Evolutionary conservation across 2,329 filamentous ascomycete species (phyloP), one percentile per base, ranked within the genome.

Genomic region (Trichoderma koningii): DNA sequence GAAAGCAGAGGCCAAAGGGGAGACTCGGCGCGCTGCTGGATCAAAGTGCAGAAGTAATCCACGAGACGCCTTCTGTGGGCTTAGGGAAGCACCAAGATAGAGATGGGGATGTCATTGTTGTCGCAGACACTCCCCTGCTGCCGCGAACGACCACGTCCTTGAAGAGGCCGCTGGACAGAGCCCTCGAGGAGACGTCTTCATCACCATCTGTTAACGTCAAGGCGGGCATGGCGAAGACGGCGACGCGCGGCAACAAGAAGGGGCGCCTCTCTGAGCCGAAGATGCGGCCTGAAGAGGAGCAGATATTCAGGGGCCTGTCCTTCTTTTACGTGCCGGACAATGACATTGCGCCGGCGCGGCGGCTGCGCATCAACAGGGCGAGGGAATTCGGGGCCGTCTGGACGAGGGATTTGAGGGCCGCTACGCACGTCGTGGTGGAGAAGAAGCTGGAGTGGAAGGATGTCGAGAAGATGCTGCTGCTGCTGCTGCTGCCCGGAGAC

Each of bases 311-410:
- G 51, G 82, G 78, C 0, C 75, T 90, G n/a, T 74, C 78, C 0
- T 89, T 92, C 68, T 91, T 87, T 76, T 97, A 95, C 74, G 86
- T 96, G 6, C 94, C 93, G 0, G 90, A 95, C 69, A 86, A 92
- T 68, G 89, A 94, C 68, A 83, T 90, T 53, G 85, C 88, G 38
- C 83, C 85, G 12, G 81, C 85, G 7, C 85, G 93, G 45, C 85
- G 85, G 63, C 76, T 88, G 65, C 87, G 91, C 4, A 96, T 97
- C 60, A 83, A 83, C 34, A 93, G 89, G 74, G 88, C 90, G 0
- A 83, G 86, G 59, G 87, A 92, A 71, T 88, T 88, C 73, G 94
- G 94, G 50, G 94, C 89, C 1, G 78, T 74, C 1, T 95, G 93
- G 88, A 84, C 86, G 30, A 83, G 82, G 57, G 77, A 81, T 0